These are phyloP conservation scores for Colletotrichum brevisporum DNA, from an alignment of 2,329 filamentous ascomycete genomes.

Conservation along the genomic window DNA sequence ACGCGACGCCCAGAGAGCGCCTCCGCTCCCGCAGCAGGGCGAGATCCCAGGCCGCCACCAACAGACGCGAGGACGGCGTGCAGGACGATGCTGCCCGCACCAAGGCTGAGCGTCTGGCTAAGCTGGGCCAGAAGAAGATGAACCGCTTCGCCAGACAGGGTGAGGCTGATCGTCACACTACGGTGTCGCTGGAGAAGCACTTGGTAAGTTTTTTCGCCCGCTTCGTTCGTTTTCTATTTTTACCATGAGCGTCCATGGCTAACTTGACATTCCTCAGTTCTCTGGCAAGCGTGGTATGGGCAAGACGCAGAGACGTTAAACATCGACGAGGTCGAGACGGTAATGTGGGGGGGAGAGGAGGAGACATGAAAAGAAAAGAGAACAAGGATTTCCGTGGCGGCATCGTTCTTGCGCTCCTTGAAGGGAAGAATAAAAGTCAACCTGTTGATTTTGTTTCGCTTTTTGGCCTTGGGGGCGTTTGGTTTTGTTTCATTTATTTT, in stretches of 20 bases:
- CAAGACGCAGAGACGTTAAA: conserved; percentile 82
- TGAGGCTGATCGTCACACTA: conserved; percentile 93
- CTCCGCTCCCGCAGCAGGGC: conserved; percentile 80
- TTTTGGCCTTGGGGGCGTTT: conserved; percentile 33
- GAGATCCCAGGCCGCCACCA: conserved; percentile 68
- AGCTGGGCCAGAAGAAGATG: conserved; percentile 97
- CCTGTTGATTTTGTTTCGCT: conserved; percentile 25
- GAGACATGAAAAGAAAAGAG: conserved; percentile 11
- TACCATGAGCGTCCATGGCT: conserved; percentile 45
- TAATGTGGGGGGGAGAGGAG: conserved; percentile 23
- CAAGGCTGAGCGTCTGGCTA: conserved; percentile 89
- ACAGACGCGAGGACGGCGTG: conserved; percentile 84
- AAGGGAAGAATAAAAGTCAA: conserved; percentile 39
- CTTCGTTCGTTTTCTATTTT: neutral
- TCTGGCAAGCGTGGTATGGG: conserved; percentile 94
- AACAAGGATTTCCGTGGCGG: conserved; percentile 13
- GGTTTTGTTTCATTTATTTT: conserved; percentile 29
- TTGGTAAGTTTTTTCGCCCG: conserved; percentile 74
- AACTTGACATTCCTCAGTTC: conserved; percentile 67
- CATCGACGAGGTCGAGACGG: conserved; percentile 8
- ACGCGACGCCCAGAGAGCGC: conserved; percentile 69
- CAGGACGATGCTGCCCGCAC: conserved; percentile 74
- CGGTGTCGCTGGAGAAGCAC: conserved; percentile 88
- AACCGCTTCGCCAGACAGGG: conserved; percentile 97
- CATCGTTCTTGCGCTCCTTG: conserved; percentile 31